phyloP scores from a whole-genome alignment of 805 yeast species.

The Saccharomycopsis sp. region DNA sequence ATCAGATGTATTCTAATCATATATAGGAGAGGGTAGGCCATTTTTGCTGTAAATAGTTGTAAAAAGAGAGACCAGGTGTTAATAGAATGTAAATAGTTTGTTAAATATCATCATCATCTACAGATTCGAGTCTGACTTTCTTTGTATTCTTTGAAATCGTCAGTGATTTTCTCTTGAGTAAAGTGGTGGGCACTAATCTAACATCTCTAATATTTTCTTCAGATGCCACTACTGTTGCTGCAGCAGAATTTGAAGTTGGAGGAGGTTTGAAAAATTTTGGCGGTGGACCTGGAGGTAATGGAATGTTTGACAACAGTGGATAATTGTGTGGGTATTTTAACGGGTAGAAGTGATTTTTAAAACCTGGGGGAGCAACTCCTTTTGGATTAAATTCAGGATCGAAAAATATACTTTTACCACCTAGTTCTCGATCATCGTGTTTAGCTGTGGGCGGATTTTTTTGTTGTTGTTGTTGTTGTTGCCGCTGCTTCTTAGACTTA shows the following conservation, averaged over 20 bases:
- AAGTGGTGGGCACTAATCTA: conserved; percentile 10
- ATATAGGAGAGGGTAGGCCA: background rate
- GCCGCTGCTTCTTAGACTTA: conserved; percentile 4
- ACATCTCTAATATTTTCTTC: conserved; percentile 4
- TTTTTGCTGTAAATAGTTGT: background rate
- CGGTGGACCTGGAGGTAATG: conserved; percentile 17
- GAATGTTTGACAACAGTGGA: conserved; percentile 2
- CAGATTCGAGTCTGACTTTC: conserved; percentile 10
- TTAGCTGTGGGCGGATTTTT: background rate
- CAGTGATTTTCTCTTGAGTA: conserved; percentile 1
- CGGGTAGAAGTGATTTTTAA: conserved; percentile 16
- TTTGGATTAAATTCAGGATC: conserved; percentile 20
- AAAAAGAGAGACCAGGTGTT: too few relatives aligned
- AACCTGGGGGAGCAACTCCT: conserved; percentile 18
- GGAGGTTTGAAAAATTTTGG: conserved; percentile 19
- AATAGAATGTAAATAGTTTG: background rate
- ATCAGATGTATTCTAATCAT: conserved; percentile 25
- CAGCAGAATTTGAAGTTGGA: background rate
- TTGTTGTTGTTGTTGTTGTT: background rate
- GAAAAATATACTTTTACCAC: conserved; percentile 18
- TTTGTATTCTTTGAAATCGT: background rate
- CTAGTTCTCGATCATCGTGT: conserved; percentile 1
- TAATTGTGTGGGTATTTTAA: conserved; percentile 10
- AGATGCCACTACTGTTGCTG: too few relatives aligned
- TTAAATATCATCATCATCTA: conserved; percentile 9